A percentile compares a stretch with the other conserved stretches of the same genome.
These are phyloP conservation scores for Theileria annulata DNA, from an alignment of 169 alveolate species.

Conservation along the genomic window DNA sequence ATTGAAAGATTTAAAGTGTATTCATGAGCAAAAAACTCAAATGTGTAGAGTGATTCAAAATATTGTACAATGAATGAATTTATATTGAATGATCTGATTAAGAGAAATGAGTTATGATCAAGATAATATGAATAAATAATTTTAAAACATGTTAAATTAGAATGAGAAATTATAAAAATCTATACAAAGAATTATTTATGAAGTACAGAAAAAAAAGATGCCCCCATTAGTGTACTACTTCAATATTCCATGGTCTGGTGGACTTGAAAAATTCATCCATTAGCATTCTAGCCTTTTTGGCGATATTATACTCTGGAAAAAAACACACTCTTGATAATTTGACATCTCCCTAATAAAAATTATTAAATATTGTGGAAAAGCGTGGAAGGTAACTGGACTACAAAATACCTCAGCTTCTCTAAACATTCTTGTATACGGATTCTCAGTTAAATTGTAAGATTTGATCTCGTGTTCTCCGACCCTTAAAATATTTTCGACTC, in stretches of 20 bases:
- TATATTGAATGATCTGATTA: neutral
- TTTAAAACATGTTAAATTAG: no score
- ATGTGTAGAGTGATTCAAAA: neutral
- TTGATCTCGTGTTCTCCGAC: constrained; percentile 79
- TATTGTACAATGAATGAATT: neutral
- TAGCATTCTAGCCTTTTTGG: constrained; percentile 40
- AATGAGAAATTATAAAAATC: neutral
- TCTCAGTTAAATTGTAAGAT: constrained; percentile 76
- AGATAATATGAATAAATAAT: neutral
- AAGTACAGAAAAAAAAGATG: neutral
- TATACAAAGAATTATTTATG: neutral
- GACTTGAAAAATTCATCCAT: constrained; percentile 19
- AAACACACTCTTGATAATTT: constrained; percentile 31
- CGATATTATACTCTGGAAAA: constrained; percentile 59
- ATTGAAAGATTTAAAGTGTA: neutral
- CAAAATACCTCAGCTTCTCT: constrained; percentile 65
- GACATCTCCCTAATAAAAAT: constrained; percentile 35
- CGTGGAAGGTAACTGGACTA: neutral
- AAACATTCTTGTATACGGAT: constrained; percentile 83
- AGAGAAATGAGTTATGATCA: no score
- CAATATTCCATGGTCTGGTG: constrained; percentile 21
- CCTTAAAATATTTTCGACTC: constrained; percentile 79
- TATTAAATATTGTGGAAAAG: neutral
- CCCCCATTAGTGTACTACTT: constrained; percentile 13
- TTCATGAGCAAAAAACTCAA: neutral